Evolutionary conservation across 2,329 filamentous ascomycete genomes (phyloP).

Genomic region (Xylariaceae sp.): DNA sequence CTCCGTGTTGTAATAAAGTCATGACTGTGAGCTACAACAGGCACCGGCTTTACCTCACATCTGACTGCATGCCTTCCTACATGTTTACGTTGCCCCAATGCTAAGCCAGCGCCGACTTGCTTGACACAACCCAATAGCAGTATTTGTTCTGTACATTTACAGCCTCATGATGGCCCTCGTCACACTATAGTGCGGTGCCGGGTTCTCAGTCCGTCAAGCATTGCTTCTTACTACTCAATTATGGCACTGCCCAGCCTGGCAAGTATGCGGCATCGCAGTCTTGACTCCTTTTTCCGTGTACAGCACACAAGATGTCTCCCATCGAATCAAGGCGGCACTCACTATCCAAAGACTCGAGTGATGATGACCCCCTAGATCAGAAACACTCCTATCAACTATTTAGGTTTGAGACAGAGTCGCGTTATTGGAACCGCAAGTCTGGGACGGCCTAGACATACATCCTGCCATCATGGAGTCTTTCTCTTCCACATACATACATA

Average conservation of each 20-base stretch:
- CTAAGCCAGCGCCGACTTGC: background rate
- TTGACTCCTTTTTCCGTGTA: too few relatives aligned
- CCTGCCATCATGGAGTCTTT: background rate
- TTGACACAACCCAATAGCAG: background rate
- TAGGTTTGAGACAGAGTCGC: background rate
- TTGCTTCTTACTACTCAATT: background rate
- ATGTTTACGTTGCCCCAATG: background rate
- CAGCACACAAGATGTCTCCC: background rate
- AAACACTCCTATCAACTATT: background rate
- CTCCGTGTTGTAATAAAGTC: too few relatives aligned
- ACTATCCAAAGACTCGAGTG: background rate
- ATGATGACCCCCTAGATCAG: background rate
- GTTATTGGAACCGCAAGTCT: background rate
- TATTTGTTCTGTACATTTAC: background rate
- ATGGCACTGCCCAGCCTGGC: background rate
- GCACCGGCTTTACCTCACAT: too few relatives aligned
- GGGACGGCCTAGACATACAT: background rate
- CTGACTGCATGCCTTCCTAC: too few relatives aligned
- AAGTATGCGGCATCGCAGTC: too few relatives aligned
- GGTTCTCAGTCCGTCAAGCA: background rate
- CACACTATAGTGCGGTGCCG: background rate
- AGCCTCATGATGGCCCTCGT: background rate
- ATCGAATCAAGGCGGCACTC: background rate
- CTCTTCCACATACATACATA: background rate
- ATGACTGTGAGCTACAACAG: too few relatives aligned